Evolutionary conservation across 177 flowering plant species (phyloP), one percentile per base, ranked within the genome.

Genomic region (Vitis hybrid): DNA sequence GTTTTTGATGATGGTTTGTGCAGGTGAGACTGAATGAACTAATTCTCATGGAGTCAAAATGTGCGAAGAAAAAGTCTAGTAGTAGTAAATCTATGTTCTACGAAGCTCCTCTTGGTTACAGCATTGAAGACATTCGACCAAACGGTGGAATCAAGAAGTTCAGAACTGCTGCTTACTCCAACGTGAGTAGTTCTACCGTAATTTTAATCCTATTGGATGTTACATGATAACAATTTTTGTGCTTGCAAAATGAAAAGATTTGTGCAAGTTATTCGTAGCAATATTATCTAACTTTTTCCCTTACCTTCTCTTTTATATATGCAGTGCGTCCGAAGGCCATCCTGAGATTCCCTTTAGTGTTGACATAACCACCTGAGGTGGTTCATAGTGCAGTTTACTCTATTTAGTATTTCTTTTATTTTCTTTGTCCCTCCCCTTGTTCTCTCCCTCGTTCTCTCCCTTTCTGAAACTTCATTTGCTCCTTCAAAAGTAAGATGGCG

Each of bases 101-200:
- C 46, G 46, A 40, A 40, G 46, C 46, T 40, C 46, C 46, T 40
- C 46, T 40, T 40, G 46, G 46, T 40, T 85, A 85, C 84, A 64
- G 77, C 80, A 85, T 83, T 78, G 86, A 85, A 76, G 86, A 85
- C 72, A 67, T 85, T 72, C 85, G 87, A 21, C 89, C 89, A 1
- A 59, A 80, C 80, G 89, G 87, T 54, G 89, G 85, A 30, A 80
- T 85, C 11, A 74, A 83, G 76, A 85, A 85, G 64, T 85, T 83
- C 81, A 61, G 83, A 66, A 80, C 89, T 72, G 88, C 88, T 85
- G 87, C 88, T 55, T 85, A 85, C 84, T 85, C 85, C 80, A 85
- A 83, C 87, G 88, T 85, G 81, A 74, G 46, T 40, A 40, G 46
- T 40, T 40, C 8, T 40, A 40, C 46, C 0, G 1, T 40, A 40